Base-by-base conservation (phyloP, 192 early-diverging fungal genomes). In the Backusella westeae region DNA sequence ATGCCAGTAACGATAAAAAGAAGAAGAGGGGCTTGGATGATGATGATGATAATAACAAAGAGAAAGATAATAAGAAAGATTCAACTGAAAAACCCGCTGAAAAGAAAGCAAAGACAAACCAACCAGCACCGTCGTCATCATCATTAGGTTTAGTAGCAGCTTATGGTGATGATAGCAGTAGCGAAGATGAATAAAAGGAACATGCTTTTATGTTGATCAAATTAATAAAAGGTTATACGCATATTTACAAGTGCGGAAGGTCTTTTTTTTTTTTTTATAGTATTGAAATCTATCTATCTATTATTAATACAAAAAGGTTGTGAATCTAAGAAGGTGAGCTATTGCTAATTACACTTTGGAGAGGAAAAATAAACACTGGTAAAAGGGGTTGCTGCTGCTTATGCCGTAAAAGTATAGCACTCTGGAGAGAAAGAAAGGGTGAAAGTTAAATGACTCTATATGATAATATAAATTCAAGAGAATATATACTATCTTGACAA, bases 101-200 rank as follows among this genome's bases (percentile, higher is more conserved):
- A 21, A 72, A 34, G 29, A 53, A 44, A 36, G 52, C 36, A 56
- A 46, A 49, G 23, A 17, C 26, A 7, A 38, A 59, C 4, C 32
- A 41, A 36, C 49, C 39, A 36, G 34, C 41, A 49, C 8, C 34
- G 6, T 21, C 34, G 6, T 36, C 44, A 17, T 52, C 44, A 23
- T 35, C 72, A 34, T 35, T 74, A 56, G 49, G 34, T 6, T 78
- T 71, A 44, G n/a, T 78, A 7, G 71, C 66, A 14, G 65, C 77
- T 35, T 78, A 78, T 69, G 65, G 77, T 46, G 77, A 73, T 34
- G 70, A 78, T 52, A 72, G 69, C 23, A 73, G 71, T 36, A 72
- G 63, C 19, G 71, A 78, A 14, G 76, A 77, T 8, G 77, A 78
- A 12, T 77, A 49, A 44, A 26, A 7, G 46, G 6, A n/a, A n/a